Conservation (phyloP, 768 basidiomycete species). For the Hygrophoropsis aurantiaca region DNA sequence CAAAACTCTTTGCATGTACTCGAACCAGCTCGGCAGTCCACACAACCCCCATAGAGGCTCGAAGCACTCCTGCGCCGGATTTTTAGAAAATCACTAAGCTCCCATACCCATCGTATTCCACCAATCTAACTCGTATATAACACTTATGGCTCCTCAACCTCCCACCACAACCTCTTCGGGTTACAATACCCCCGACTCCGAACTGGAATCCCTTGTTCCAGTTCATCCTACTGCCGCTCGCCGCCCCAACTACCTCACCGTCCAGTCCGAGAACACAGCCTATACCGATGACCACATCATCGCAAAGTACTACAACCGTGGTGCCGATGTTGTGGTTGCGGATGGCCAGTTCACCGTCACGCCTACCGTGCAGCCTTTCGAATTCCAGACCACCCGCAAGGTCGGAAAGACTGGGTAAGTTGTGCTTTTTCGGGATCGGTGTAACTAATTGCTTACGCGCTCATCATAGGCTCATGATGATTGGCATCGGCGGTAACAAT, state of each 20-base stretch:
- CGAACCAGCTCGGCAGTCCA: slow-evolving; percentile 86
- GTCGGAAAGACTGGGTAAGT: slow-evolving; percentile 92
- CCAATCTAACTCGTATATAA: slow-evolving; percentile 23
- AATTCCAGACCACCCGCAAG: slow-evolving; percentile 87
- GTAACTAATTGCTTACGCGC: background rate
- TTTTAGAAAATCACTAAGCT: slow-evolving; percentile 49
- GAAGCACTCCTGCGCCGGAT: slow-evolving; percentile 78
- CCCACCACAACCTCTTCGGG: slow-evolving; percentile 54
- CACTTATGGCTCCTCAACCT: slow-evolving; percentile 50
- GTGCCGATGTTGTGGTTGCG: slow-evolving; percentile 64
- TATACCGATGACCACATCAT: slow-evolving; percentile 85
- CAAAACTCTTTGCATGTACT: slow-evolving; percentile 82
- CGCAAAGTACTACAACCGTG: slow-evolving; percentile 79
- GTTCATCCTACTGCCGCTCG: slow-evolving; percentile 87
- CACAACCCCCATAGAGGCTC: slow-evolving; percentile 88
- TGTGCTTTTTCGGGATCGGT: slow-evolving; percentile 4
- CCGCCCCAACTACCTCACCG: slow-evolving; percentile 71
- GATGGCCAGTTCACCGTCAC: slow-evolving; percentile 78
- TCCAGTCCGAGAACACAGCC: slow-evolving; percentile 77
- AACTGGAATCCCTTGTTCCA: slow-evolving; percentile 65
- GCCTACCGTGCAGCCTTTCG: slow-evolving; percentile 77
- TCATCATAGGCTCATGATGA: slow-evolving; percentile 84
- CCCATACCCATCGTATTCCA: slow-evolving; percentile 24
- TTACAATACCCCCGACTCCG: slow-evolving; percentile 69
- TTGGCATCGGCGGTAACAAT: slow-evolving; percentile 97